A percentile compares a stretch with the other conserved stretches of the same genome.
Evolutionary conservation across 225 moss, liverwort and hornwort genomes (phyloP).

Genomic region (Physcomitrellopsis africana): DNA sequence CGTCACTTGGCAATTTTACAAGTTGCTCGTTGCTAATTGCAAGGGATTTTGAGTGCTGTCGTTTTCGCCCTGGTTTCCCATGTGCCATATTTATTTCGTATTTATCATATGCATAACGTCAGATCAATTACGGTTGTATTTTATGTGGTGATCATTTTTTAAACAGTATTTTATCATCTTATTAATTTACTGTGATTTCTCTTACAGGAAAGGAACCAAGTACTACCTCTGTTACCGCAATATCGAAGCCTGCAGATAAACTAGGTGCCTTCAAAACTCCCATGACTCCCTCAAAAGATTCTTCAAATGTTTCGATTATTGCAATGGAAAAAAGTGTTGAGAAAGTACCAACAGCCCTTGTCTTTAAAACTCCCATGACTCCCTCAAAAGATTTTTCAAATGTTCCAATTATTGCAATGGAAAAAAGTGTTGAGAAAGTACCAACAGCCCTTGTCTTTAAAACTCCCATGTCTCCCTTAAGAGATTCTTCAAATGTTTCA

Average conservation of each 20-base stretch:
- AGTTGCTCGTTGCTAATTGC: background rate
- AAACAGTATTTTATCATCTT: slow-evolving; percentile 11
- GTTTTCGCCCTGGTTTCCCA: slow-evolving; percentile 1
- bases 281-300: slow-evolving; percentile 17
- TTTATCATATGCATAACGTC: background rate
- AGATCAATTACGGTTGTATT: slow-evolving; percentile 2
- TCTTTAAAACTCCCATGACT: no score
- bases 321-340: no score
- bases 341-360: no score
- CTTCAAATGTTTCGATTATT: no score
- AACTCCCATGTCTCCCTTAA: no score
- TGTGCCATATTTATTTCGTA: background rate
- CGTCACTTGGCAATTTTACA: background rate
- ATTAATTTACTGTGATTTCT: slow-evolving; percentile 16
- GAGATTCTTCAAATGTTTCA: background rate
- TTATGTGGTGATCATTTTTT: background rate
- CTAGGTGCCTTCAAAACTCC: slow-evolving; percentile 36
- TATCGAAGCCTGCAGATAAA: slow-evolving; percentile 20
- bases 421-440: no score
- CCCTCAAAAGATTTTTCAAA: no score
- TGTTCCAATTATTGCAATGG: no score
- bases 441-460: no score
- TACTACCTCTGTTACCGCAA: slow-evolving; percentile 24
- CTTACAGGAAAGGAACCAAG: slow-evolving; percentile 37
- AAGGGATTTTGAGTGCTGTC: background rate